Base-by-base conservation (phyloP, 2,329 filamentous ascomycete species). In the Didymella lethalis region DNA sequence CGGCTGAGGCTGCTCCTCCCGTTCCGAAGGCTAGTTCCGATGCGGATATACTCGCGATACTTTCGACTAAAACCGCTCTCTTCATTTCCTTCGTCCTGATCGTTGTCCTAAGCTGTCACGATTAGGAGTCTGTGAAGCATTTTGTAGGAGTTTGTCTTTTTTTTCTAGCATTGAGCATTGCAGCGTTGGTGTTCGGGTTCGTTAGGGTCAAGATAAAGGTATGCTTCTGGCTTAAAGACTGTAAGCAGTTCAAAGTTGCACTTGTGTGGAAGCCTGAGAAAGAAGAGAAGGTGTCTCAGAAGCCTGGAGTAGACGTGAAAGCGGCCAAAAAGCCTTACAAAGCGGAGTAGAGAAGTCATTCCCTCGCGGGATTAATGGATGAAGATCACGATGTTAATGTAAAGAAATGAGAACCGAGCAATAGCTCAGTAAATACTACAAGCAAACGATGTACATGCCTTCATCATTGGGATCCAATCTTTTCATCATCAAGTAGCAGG, bases 11-110 rank as follows among this genome's bases (percentile, higher is more conserved):
- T 11, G 54, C 38, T 10, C 54, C 51, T 28, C 40, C 51, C 20
- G 58, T 61, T 12, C 48, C 61, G 4, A 48, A 61, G 14, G 55
- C 61, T 34, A 61, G 51, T 25, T n/a, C 10, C 31, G 58, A 40
- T 16, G 1, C 23, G 6, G 8, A 23, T 8, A 7, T 53, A 2
- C 1, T 6, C 38, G 20, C 38, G 20, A 25, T 31, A 32, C 28
- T 29, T n/a, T 18, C 26, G 18, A 4, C 23, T 34, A 44, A 32
- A 26, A 29, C 34, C 10, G 43, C 43, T 26, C 14, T 18, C 7
- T 12, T 18, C 23, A 36, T n/a, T 8, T 23, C 20, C 38, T 16
- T 38, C 23, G 7, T n/a, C 16, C 6, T 41, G 1, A 16, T 4
- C 12, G 12, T 40, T 12, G 29, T 5, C 28, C 28, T 18, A 18